Evolutionary conservation across 805 yeast species (phyloP), one percentile per base, ranked within the genome.

Genomic region (Candida patagonica): DNA sequence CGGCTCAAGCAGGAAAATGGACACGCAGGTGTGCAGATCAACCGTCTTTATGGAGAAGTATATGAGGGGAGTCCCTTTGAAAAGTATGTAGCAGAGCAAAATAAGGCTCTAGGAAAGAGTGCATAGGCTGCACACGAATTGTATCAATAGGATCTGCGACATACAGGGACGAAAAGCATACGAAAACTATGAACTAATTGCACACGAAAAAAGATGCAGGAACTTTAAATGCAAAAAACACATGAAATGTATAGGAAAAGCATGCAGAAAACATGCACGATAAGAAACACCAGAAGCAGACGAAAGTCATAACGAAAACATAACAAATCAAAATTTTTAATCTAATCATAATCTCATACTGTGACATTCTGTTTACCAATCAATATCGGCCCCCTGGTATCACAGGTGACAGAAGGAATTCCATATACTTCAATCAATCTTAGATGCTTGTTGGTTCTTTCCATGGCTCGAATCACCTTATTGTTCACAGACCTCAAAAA

Each of bases 401-500:
- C 22, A 21, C 29, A 22, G 23, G 56, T 52, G 13, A 57, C 53
- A 7, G 52, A 40, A 9, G 56, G 53, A 23, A 53, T 56, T 3
- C 96, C 96, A 56, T 79, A 86, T 12, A 85, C 88, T 51, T 85
- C 94, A 41, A 89, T 55, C 12, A 82, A 67, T 34, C 70, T 67
- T 42, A 89, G 60, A 35, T 73, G 73, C 0, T 77, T 71, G 46
- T 92, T 83, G 8, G 71, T 67, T 21, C 68, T 60, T 2, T 81
- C 70, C 16, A 86, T 49, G 22, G 70, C 52, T 20, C 71, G 73
- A n/a, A 88, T 56, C 0, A 76, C 70, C 15, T 67, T 70, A 57
- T 89, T 85, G 54, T 86, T 86, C 9, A 85, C 71, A 16, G 76
- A 66, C 29, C 94, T 66, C 2, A 86, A 83, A 60, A 89, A 89